Base-by-base conservation (phyloP, 306 rosid species). In the Malus fusca region DNA sequence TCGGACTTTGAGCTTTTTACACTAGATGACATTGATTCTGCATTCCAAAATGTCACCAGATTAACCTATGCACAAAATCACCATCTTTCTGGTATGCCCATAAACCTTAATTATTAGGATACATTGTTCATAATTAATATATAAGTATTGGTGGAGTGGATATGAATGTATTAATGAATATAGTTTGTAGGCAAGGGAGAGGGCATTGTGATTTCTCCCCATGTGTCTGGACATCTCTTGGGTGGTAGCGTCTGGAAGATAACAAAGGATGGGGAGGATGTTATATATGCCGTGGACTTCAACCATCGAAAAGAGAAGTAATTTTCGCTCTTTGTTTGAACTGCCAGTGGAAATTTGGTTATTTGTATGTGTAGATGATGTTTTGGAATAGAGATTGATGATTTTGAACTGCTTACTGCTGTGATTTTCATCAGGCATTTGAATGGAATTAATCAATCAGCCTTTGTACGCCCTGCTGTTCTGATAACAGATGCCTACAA, bases 241-340 rank as follows among this genome's bases (percentile, higher is more conserved):
- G 99, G 99, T 66, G 99, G 99, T 59, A 89, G 96, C 18, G 80
- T 88, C 33, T 95, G 99, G 99, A 95, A 89, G 86, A 92, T 95
- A 73, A 92, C 99, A 21, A 95, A 95, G 85, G 99, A 95, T 78
- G 97, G 99, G 3, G 97, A 95, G 75, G 99, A 95, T 52, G 93
- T 95, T 80, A 87, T 95, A 79, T 95, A 95, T 84, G 99, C 99
- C 60, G 97, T 95, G 71, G 99, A 95, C 81, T 95, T 89, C 74
- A 95, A 95, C 82, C 99, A 95, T 81, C 85, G 97, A 46, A 95
- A 90, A 81, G 97, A 95, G 82, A 88, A 96, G 99, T 92, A 82
- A 69, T 21, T 46, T n/a, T 30, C 7, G 51, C 15, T 53, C 11
- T 69, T 44, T 15, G 17, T 40, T 18, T 73, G 56, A 68, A 63